Evolutionary conservation across 345 rosid species (phyloP).

Genomic region (Syzygium oleosum): DNA sequence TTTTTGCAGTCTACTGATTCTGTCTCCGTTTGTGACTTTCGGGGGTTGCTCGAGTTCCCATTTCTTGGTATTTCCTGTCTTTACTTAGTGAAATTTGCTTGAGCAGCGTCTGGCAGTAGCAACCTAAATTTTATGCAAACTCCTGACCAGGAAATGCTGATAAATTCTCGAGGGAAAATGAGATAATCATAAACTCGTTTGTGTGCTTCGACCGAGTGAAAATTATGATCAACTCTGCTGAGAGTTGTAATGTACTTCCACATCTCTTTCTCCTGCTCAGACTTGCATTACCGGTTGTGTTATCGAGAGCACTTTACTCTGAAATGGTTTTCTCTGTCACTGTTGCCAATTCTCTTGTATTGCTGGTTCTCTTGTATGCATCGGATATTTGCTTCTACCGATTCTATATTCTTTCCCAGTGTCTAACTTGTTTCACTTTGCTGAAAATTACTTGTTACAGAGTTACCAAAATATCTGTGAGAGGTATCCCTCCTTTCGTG

Average conservation of each 20-base stretch:
- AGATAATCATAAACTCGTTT: not conserved
- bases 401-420: not conserved
- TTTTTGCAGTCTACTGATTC: not conserved
- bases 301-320: not conserved
- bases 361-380: not conserved
- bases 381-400: not conserved
- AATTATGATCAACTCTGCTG: no score
- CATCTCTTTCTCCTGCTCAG: not conserved
- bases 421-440: not conserved
- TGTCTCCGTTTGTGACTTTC: not conserved
- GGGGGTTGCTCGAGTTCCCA: not conserved
- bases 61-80: not conserved
- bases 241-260: not conserved
- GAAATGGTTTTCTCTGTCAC: not conserved
- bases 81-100: not conserved
- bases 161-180: not conserved
- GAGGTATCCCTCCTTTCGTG: slow-evolving; percentile 87
- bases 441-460: slow-evolving; percentile 29
- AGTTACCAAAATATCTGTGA: slow-evolving; percentile 84
- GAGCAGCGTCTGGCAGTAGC: not conserved
- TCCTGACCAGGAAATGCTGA: not conserved
- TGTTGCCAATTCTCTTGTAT: not conserved
- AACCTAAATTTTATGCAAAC: not conserved
- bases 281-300: not conserved
- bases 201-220: not conserved